Evolutionary conservation across 345 rosid genomes (phyloP).

Genomic region (Combretum micranthum): DNA sequence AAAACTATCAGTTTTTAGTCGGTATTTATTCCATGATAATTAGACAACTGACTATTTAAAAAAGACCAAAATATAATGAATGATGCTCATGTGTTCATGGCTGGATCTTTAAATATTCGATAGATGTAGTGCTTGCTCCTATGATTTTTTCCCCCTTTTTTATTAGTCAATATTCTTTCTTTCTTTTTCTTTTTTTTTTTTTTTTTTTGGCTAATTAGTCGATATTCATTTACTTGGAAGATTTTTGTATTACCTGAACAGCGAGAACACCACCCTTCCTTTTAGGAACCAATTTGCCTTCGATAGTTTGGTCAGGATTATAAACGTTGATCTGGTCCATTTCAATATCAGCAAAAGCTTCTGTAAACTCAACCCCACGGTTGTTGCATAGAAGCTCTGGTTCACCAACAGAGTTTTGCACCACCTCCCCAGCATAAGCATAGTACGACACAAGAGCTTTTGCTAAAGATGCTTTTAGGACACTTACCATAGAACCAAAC

Average conservation of each 20-base stretch:
- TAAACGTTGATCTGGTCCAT: constrained; percentile 52
- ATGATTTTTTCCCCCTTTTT: no score
- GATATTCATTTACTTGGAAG: background rate
- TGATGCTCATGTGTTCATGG: no score
- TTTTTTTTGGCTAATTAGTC: no score
- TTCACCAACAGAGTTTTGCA: constrained; percentile 48
- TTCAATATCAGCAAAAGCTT: constrained; percentile 51
- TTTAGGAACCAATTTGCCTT: constrained; percentile 56
- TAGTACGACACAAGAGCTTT: constrained; percentile 63
- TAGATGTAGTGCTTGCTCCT: no score
- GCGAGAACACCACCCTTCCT: constrained; percentile 55
- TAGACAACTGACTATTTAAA: no score
- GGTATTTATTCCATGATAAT: no score
- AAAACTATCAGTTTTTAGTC: no score
- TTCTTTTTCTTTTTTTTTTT: no score
- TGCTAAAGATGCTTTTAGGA: constrained; percentile 53
- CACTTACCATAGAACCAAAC: constrained; percentile 24
- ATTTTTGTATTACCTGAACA: constrained; percentile 45
- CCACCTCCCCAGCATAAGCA: constrained; percentile 66
- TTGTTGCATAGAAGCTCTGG: constrained; percentile 85
- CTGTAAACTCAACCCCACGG: constrained; percentile 67
- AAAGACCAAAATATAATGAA: no score
- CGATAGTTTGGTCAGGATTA: constrained; percentile 56
- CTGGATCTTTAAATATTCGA: no score
- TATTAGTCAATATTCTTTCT: no score